Conservation (phyloP, 106 monocot genomes). For the Chionographis japonica region DNA sequence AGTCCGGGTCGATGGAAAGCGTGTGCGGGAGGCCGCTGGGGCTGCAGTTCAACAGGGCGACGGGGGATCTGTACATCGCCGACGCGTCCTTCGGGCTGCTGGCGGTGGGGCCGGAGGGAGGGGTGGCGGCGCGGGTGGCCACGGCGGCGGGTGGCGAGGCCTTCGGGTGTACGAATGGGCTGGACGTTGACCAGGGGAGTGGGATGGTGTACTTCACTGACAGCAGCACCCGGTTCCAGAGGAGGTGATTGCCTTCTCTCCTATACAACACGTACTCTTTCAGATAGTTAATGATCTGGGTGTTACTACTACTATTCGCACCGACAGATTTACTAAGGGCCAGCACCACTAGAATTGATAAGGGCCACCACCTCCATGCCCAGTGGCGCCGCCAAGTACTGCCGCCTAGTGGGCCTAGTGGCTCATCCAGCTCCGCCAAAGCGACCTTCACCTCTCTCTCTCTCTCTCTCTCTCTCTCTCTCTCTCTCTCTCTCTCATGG, state of each 20-base stretch:
- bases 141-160: conserved; percentile 20
- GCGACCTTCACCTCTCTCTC: too few species aligned
- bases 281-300: too few species aligned
- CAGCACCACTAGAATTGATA: too few species aligned
- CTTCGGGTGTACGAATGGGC: conserved; percentile 23
- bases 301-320: too few species aligned
- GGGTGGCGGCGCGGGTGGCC: conserved; percentile 18
- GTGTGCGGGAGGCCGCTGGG: conserved; percentile 44
- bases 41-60: conserved; percentile 34
- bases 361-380: too few species aligned
- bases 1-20: conserved; percentile 11
- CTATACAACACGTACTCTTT: too few species aligned
- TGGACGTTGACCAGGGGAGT: conserved; percentile 44
- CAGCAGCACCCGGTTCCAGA: conserved; percentile 30
- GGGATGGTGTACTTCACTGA: conserved; percentile 57
- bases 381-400: too few species aligned
- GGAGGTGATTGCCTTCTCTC: conserved; percentile 10
- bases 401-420: too few species aligned
- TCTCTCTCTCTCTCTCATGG: too few species aligned
- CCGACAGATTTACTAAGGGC: too few species aligned
- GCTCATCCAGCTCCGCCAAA: too few species aligned
- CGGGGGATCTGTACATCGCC: conserved; percentile 43
- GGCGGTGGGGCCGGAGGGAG: conserved; percentile 30
- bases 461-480: too few species aligned
- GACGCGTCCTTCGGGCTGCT: conserved; percentile 47